phyloP scores from a whole-genome alignment of 768 basidiomycete species.

The Imleria badia region DNA sequence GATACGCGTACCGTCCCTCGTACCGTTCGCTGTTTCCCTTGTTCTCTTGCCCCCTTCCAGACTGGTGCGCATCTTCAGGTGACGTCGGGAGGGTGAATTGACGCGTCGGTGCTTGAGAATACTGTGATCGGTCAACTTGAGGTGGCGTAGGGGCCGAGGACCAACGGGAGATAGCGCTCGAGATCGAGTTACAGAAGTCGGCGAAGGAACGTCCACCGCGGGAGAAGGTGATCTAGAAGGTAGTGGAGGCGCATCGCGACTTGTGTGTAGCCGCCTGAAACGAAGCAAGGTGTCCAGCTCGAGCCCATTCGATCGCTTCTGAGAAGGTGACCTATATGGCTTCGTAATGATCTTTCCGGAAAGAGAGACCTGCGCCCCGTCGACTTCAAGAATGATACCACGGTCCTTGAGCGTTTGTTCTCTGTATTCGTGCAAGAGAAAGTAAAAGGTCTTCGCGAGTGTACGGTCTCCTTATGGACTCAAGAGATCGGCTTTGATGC shows the following conservation, averaged over 20 bases:
- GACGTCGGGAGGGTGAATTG: slow-evolving; percentile 8
- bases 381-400: slow-evolving; percentile 43
- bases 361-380: slow-evolving; percentile 16
- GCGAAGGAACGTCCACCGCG: slow-evolving; percentile 12
- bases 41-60: slow-evolving; percentile 23
- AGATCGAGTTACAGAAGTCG: slow-evolving; percentile 34
- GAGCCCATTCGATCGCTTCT: slow-evolving; percentile 28
- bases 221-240: slow-evolving; percentile 33
- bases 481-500: slow-evolving; percentile 65
- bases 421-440: slow-evolving; percentile 73
- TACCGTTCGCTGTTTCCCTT: slow-evolving; percentile 39
- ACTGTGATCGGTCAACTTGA: slow-evolving; percentile 19
- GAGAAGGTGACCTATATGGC: slow-evolving; percentile 42
- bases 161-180: slow-evolving; percentile 51
- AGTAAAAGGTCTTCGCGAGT: slow-evolving; percentile 88
- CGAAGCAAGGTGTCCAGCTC: slow-evolving; percentile 10
- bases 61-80: slow-evolving; percentile 13
- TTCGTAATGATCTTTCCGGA: slow-evolving; percentile 37
- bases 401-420: slow-evolving; percentile 60
- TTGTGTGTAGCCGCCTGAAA: slow-evolving; percentile 21
- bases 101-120: slow-evolving; percentile 12
- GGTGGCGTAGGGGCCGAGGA: slow-evolving; percentile 38
- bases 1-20: slow-evolving; percentile 13
- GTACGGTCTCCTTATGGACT: slow-evolving; percentile 67
- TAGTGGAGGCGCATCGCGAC: slow-evolving; percentile 27